Evolutionary conservation across 2,329 filamentous ascomycete species (phyloP), one percentile per base, ranked within the genome.

Genomic region (Rutstroemia sydowiana): DNA sequence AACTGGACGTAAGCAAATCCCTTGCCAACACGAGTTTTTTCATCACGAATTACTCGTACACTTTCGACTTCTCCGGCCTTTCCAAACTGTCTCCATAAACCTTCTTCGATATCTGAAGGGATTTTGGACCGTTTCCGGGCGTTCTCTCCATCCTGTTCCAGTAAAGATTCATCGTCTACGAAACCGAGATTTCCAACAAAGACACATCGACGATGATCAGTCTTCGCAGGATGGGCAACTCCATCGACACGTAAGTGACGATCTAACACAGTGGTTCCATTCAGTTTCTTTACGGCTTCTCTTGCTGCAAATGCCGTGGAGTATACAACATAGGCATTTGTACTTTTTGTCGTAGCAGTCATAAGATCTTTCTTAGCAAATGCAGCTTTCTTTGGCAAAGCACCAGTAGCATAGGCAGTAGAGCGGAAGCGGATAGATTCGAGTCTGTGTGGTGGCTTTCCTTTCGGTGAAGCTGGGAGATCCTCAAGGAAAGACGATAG

Each of bases 1-100:
- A 98, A 98, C 66, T 98, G 93, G 14, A 98, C 92, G 64, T 98
- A 98, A 56, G 95, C 95, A 65, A 98, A 89, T 4, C 93, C 93
- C 68, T 98, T 98, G 63, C 93, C 90, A 28, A 98, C 88, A 45
- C 95, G 82, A 7, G 95, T 98, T 60, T 87, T 85, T 57, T 87
- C 76, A 65, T 98, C 93, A 51, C 93, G 83, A 46, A 96, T 81
- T 18, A 98, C 90, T 31, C 93, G 87, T 32, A 98, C 95, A 65
- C 85, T 95, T 70, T 98, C 92, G 11, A 98, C 87, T 58, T 79
- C 87, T 59, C 92, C 91, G 55, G 78, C 84, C 66, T 86, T 81
- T 55, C 76, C 72, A 64, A 95, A 95, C 18, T 85, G 84, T 42
- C 83, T 78, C 90, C 90, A 95, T 2, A 95, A 77, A 5, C 93